Evolutionary conservation across 2,329 filamentous ascomycete genomes (phyloP).

Genomic region (Neopestalotiopsis rosae): DNA sequence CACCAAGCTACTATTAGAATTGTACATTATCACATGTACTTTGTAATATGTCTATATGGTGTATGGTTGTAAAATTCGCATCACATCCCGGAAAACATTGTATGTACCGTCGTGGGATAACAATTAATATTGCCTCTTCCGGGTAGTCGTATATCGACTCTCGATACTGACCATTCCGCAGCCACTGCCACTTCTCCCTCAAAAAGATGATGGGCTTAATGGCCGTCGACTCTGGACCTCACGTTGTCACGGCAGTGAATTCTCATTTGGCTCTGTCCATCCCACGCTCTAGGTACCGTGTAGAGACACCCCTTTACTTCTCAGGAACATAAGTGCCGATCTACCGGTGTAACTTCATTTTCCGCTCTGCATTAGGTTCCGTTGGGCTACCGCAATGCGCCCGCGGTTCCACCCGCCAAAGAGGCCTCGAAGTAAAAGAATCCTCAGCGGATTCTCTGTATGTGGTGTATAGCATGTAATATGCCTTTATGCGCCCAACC

Average conservation of each 20-base stretch:
- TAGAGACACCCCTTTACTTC: background rate
- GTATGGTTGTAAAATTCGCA: background rate
- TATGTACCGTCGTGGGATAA: background rate
- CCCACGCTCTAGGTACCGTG: background rate
- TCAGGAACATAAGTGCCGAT: background rate
- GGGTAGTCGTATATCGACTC: background rate
- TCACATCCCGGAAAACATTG: background rate
- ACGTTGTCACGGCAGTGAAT: background rate
- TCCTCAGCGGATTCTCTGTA: background rate
- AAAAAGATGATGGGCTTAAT: no score
- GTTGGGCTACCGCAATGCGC: background rate
- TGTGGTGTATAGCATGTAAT: background rate
- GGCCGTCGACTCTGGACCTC: background rate
- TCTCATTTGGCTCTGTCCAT: background rate
- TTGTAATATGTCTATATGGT: no score
- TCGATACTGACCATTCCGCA: background rate
- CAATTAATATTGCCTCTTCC: background rate
- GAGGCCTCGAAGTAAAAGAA: background rate
- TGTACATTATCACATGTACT: background rate
- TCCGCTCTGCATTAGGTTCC: background rate
- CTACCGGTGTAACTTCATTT: background rate
- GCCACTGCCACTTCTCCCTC: no score
- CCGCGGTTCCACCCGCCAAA: background rate
- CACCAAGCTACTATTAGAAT: background rate
- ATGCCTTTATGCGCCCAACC: conserved; percentile 15